Percentiles rank a stretch among this genome's conserved stretches.
Conservation (phyloP, 176 grass and related monocot species). For the Bromus sterilis region DNA sequence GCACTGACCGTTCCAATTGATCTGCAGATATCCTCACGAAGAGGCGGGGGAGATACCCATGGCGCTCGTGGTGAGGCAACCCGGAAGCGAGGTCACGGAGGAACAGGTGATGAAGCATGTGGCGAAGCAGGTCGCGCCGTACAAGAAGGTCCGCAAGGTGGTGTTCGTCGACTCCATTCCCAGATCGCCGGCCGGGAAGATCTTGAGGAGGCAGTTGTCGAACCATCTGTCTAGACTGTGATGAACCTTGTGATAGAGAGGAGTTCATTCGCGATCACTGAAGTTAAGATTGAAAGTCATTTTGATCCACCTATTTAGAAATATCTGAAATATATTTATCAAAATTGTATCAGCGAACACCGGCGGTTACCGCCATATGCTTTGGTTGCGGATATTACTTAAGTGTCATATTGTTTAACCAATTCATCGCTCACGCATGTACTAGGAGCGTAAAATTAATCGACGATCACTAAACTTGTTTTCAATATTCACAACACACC, state of each 20-base stretch:
- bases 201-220: conserved; percentile 54
- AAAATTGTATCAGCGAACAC: too few species aligned
- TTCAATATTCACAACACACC: too few species aligned
- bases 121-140: conserved; percentile 56
- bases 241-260: neutral
- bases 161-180: conserved; percentile 57
- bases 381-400: too few species aligned
- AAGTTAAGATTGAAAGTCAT: too few species aligned
- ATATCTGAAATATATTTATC: too few species aligned
- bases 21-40: conserved; percentile 55
- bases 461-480: too few species aligned
- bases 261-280: too few species aligned
- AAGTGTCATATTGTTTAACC: too few species aligned
- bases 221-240: conserved; percentile 36
- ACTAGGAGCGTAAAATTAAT: too few species aligned
- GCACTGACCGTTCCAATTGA: neutral
- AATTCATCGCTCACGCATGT: too few species aligned
- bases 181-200: conserved; percentile 63
- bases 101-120: conserved; percentile 62
- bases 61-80: conserved; percentile 61
- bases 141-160: conserved; percentile 66
- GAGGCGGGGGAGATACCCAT: conserved; percentile 72
- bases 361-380: too few species aligned
- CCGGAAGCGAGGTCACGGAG: conserved; percentile 54
- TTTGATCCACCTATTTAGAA: too few species aligned